Conservation (phyloP, 208 protist species). For the Wallacemonas sp. region DNA sequence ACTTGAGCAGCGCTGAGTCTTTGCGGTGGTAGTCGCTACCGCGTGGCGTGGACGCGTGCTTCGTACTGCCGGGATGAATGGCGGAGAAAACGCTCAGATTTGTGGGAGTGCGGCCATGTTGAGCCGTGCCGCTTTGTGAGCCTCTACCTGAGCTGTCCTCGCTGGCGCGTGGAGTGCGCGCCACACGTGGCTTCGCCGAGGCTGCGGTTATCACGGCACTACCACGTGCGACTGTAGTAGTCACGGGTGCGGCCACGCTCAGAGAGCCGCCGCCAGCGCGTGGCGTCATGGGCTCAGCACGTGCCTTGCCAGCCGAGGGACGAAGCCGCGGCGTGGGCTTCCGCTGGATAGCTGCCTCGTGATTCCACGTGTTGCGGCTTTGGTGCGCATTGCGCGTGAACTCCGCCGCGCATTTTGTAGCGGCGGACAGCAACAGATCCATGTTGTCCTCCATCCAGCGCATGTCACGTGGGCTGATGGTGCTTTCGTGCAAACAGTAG, state of each 20-base stretch:
- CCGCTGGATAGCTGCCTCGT: conserved; percentile 35
- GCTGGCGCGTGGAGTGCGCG: background rate
- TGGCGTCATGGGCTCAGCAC: background rate
- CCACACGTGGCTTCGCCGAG: background rate
- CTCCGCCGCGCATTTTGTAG: conserved; percentile 23
- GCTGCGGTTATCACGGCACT: background rate
- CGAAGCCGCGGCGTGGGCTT: conserved; percentile 28
- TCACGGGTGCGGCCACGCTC: background rate
- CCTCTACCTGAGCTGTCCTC: background rate
- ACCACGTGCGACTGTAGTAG: background rate
- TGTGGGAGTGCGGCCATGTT: conserved; percentile 4
- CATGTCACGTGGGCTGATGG: conserved; percentile 26
- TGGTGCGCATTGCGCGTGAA: conserved; percentile 6
- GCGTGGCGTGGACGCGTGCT: conserved; percentile 5
- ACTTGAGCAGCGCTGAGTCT: background rate
- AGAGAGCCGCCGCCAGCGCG: background rate
- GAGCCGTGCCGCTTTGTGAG: background rate
- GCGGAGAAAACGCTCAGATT: conserved; percentile 9
- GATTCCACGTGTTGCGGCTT: conserved; percentile 20
- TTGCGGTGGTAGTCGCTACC: background rate
- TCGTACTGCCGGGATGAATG: background rate
- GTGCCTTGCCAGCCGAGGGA: conserved; percentile 12
- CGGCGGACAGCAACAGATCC: conserved; percentile 24
- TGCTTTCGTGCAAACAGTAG: conserved; percentile 26
- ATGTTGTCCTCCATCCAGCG: conserved; percentile 24